Evolutionary conservation across 176 grass and related monocot species (phyloP).

Genomic region (Saccharum officinarum): DNA sequence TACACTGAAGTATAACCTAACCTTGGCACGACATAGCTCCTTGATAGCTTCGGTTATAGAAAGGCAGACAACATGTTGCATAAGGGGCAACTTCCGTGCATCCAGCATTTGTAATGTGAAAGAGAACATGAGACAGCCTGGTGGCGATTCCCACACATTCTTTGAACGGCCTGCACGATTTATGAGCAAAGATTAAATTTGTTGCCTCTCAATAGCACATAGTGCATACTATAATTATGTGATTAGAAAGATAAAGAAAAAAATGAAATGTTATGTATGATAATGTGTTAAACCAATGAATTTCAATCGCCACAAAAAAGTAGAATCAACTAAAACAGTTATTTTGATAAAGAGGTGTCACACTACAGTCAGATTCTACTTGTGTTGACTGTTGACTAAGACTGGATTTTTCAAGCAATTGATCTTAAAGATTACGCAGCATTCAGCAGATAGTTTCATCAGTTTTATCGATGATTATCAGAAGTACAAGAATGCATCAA

Average conservation of each 20-base stretch:
- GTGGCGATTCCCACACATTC: constrained; percentile 91
- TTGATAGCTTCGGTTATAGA: constrained; percentile 78
- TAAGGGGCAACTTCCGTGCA: constrained; percentile 70
- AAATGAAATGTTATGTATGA: not conserved
- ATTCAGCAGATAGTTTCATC: not conserved
- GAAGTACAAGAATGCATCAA: not conserved
- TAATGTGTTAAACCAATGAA: not conserved
- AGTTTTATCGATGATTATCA: not conserved
- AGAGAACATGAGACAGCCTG: constrained; percentile 91
- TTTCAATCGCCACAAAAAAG: not conserved
- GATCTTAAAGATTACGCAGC: not conserved
- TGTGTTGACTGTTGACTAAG: not conserved
- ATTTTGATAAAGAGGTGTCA: not conserved
- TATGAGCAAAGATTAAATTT: not conserved
- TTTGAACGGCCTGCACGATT: constrained; percentile 58
- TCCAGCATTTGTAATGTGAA: constrained; percentile 86
- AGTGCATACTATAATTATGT: not conserved
- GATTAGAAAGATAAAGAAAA: not conserved
- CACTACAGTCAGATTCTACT: not conserved
- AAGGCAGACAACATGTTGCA: constrained; percentile 94
- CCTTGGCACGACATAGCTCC: constrained; percentile 67
- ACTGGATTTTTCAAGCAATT: not conserved
- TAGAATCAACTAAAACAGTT: not conserved
- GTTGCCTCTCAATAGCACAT: not conserved
- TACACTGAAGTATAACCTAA: constrained; percentile 1